Conservation (phyloP, 306 rosid genomes). For the Carpinus viminea region DNA sequence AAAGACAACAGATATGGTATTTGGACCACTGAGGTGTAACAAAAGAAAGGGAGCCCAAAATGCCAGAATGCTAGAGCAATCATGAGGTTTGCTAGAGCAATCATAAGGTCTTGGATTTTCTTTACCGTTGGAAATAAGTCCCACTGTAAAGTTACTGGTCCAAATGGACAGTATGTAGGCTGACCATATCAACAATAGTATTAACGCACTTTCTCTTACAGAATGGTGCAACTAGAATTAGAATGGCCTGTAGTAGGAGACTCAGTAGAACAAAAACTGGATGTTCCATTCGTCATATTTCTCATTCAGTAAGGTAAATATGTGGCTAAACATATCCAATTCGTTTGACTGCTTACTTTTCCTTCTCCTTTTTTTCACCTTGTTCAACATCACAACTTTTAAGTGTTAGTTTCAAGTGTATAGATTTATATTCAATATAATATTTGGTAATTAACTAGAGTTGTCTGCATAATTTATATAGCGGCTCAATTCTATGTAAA, state of each 20-base stretch:
- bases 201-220: too few relatives aligned
- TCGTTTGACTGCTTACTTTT: too few relatives aligned
- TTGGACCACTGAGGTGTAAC: conserved; percentile 25
- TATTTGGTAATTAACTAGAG: too few relatives aligned
- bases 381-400: too few relatives aligned
- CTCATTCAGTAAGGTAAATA: too few relatives aligned
- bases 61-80: not conserved
- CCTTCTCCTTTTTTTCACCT: too few relatives aligned
- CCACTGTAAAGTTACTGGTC: conserved; percentile 7
- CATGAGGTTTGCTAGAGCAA: not conserved
- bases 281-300: not conserved
- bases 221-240: not conserved
- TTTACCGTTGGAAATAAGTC: conserved; percentile 2
- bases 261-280: not conserved
- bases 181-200: not conserved
- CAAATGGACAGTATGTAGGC: conserved; percentile 9
- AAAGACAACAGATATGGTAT: conserved; percentile 40
- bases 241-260: not conserved
- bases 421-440: too few relatives aligned
- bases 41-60: conserved; percentile 33
- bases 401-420: too few relatives aligned
- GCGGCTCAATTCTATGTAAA: too few relatives aligned
- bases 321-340: too few relatives aligned
- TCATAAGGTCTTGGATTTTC: not conserved
- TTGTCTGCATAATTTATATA: too few relatives aligned